Evolutionary conservation across 305 asterid species (phyloP), one percentile per base, ranked within the genome.

Genomic region (Petunia hybrid): DNA sequence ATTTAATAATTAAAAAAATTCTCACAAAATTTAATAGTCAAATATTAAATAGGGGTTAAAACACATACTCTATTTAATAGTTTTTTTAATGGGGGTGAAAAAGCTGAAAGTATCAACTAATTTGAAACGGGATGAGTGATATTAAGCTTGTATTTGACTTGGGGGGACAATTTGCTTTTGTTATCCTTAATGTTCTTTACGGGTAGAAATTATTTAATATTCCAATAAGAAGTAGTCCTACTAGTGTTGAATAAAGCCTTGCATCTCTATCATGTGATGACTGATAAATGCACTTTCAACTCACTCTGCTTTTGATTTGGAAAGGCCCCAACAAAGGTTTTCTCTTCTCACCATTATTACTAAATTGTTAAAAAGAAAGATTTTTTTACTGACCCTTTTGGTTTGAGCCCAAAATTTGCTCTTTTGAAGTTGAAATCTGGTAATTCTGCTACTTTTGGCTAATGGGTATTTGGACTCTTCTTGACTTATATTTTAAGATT

Each of bases 401-500:
- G 1, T 73, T 51, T 73, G 14, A 73, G 78, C 63, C 51, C 46
- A 73, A 48, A 43, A 48, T 71, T 71, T 71, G 45, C 43, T 48
- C 10, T 35, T 71, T 10, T 71, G 13, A 70, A 70, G 61, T 70
- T 70, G 31, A 10, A 48, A 71, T 71, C 45, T 71, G 78, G 13
- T 35, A 4, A 0, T 48, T 1, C 45, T 48, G 39, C 35, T 73
- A 1, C 13, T 51, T 48, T 35, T 73, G 36, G 35, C 2, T 73
- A 13, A 51, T 73, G 78, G 78, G 62, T 35, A 51, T 73, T 71
- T 14, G 60, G 31, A 22, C 31, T 36, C 36, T 73, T 48, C 78
- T 48, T 71, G 45, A 48, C 2, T 35, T 71, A 3, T 31, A 7
- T 13, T 71, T 22, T 48, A 46, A 46, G 62, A 35, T 71, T 71